phyloP scores from a whole-genome alignment of 2,329 filamentous ascomycete genomes.

The Celoporthe dispersa region DNA sequence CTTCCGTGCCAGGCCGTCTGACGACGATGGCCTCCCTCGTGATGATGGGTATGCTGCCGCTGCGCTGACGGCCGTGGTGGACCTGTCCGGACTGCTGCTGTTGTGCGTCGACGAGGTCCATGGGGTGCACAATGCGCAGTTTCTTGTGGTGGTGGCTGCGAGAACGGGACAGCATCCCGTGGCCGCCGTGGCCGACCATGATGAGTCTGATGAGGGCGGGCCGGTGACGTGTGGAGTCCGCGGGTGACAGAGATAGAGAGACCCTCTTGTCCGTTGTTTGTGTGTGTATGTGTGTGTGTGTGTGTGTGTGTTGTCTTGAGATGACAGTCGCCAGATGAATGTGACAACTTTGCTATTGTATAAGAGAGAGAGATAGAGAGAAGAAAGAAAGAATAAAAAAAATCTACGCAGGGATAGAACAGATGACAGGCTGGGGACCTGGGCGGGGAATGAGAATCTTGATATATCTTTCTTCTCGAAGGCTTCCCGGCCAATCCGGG shows the following conservation, averaged over 20 bases:
- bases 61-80: constrained; percentile 24
- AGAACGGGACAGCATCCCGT: constrained; percentile 24
- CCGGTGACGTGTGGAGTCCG: neutral
- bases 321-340: constrained; percentile 11
- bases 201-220: neutral
- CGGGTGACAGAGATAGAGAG: neutral
- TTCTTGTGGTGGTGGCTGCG: constrained; percentile 30
- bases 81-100: neutral
- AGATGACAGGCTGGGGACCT: neutral
- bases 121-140: constrained; percentile 21
- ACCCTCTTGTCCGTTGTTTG: constrained; percentile 6
- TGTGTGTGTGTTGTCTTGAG: neutral
- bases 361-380: neutral
- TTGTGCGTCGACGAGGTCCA: constrained; percentile 20
- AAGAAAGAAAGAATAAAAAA: too few species aligned
- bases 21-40: constrained; percentile 6
- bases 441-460: constrained; percentile 25
- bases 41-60: constrained; percentile 19
- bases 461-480: constrained; percentile 26
- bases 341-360: constrained; percentile 8
- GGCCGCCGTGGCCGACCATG: constrained; percentile 26
- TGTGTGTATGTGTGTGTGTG: too few species aligned
- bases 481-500: constrained; percentile 28
- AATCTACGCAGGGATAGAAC: neutral
- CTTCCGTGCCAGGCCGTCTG: constrained; percentile 20